Evolutionary conservation across 768 basidiomycete species (phyloP).

Genomic region (Suillus plorans): DNA sequence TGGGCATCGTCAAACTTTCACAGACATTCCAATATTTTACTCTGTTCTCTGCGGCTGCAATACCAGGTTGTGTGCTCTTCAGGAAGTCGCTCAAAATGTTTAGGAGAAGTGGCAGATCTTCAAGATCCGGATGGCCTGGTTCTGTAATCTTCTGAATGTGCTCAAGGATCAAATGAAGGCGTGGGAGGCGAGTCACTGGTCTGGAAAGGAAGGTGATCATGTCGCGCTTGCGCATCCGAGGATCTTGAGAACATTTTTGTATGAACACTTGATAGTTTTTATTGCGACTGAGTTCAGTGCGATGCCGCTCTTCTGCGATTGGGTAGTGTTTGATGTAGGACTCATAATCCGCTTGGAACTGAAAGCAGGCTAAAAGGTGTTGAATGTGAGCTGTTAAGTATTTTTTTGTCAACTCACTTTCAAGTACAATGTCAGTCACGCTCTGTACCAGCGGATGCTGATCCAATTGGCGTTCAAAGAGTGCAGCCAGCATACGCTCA

Average conservation of each 20-base stretch:
- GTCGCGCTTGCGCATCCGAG: constrained; percentile 72
- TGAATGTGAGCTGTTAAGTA: constrained; percentile 16
- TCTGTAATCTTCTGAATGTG: constrained; percentile 67
- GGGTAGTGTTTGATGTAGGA: constrained; percentile 88
- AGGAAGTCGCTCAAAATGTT: constrained; percentile 68
- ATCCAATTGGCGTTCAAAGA: constrained; percentile 82
- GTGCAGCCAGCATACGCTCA: constrained; percentile 60
- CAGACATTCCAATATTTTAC: constrained; percentile 84
- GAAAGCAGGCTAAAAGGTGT: constrained; percentile 28
- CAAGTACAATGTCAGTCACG: constrained; percentile 83
- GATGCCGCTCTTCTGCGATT: constrained; percentile 78
- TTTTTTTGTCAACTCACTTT: constrained; percentile 47
- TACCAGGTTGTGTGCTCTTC: constrained; percentile 87
- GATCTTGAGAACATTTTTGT: constrained; percentile 58
- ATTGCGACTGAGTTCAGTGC: constrained; percentile 72
- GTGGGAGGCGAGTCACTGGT: constrained; percentile 85
- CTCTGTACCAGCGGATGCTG: constrained; percentile 83
- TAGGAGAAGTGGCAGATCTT: constrained; percentile 71
- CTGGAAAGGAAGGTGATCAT: constrained; percentile 80
- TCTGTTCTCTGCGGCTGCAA: constrained; percentile 86
- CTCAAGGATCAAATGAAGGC: constrained; percentile 73
- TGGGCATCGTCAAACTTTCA: constrained; percentile 72
- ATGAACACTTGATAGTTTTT: constrained; percentile 66
- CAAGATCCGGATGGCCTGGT: constrained; percentile 75
- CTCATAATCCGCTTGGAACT: constrained; percentile 69